Evolutionary conservation across 805 yeast species (phyloP), one percentile per base, ranked within the genome.

Genomic region (Candida verbasci): DNA sequence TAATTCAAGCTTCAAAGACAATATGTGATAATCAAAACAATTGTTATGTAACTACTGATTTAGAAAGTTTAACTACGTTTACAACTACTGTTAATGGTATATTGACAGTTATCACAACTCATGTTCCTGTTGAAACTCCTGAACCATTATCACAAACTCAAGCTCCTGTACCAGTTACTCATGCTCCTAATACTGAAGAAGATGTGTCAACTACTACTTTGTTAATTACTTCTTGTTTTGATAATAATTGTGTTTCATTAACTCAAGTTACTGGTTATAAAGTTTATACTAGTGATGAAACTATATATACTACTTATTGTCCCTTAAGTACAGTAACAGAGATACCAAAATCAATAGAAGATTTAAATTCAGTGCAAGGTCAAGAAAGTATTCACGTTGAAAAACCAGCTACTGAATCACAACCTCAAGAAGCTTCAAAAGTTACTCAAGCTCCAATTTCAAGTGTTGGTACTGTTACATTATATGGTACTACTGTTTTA

Each of bases 21-120:
- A 50, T 60, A 14, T 66, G 72, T 46, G 52, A 49, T 35, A 25
- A 34, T n/a, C 35, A 47, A 35, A 24, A 28, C 14, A n/a, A 37
- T n/a, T 66, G 72, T 39, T 48, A 47, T 33, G 58, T 51, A 28
- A 64, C 70, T 20, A 64, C 69, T 20, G 56, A 58, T 14, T 39
- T 55, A 14, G 56, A 55, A 30, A 49, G 55, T 10, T 41, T 40
- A 30, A 40, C 40, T 15, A 63, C 70, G 12, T 56, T 52, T 37
- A 62, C 68, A 22, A 49, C 68, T 26, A 58, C 62, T 6, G 54
- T 62, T 6, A 58, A 66, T 38, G 72, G 72, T 22, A 39, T 59
- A 16, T 53, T 59, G 47, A 65, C 72, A 18, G 51, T 41, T 11
- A 34, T 52, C 11, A 62, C 74, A 40, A 65, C 73, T 24, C 32